Evolutionary conservation across 139 green algal species (phyloP).

Genomic region (Micractinium sp.): DNA sequence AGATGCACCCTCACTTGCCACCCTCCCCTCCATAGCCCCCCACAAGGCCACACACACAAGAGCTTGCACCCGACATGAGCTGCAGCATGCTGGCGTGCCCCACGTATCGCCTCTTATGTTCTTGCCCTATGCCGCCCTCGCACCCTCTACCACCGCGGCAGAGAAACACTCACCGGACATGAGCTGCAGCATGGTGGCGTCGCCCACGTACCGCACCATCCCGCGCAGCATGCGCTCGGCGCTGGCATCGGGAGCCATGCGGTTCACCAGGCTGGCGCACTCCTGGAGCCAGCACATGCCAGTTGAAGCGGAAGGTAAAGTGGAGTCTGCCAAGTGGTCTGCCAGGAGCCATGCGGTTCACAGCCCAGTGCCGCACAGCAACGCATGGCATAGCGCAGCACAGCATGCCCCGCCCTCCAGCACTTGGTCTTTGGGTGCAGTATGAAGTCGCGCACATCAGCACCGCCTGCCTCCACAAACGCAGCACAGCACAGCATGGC

Average conservation of each 20-base stretch:
- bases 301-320: too few species aligned
- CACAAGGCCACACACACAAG: too few species aligned
- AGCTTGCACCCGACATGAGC: too few species aligned
- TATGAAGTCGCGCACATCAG: neutral
- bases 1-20: too few species aligned
- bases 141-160: neutral
- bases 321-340: neutral
- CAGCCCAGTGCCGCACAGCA: neutral
- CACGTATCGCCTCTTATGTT: too few species aligned
- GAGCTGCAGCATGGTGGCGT: conserved; percentile 55
- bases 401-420: neutral
- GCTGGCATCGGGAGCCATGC: conserved; percentile 43
- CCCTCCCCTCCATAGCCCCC: too few species aligned
- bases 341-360: neutral
- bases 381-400: neutral
- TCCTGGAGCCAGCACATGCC: neutral
- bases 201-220: conserved; percentile 48
- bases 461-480: neutral
- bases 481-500: neutral
- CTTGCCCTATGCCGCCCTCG: neutral
- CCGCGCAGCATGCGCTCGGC: conserved; percentile 47
- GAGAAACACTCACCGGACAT: conserved; percentile 39
- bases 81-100: too few species aligned
- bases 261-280: conserved; percentile 42
- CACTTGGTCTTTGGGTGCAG: neutral